Base-by-base conservation (phyloP, 192 early-diverging fungal species). In the Cladochytrium replicatum region DNA sequence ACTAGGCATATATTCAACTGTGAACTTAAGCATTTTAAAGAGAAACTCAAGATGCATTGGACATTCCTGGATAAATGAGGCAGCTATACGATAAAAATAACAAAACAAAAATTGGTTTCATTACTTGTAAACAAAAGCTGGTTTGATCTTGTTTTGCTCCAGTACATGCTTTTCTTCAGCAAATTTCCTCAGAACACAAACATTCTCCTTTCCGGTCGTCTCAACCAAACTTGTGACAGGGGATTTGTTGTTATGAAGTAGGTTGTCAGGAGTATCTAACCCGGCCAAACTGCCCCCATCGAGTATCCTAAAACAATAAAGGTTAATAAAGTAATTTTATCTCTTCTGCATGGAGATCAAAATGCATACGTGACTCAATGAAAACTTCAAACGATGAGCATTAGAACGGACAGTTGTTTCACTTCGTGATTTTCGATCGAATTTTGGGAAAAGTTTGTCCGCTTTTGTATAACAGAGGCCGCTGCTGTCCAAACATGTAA, bases 381-480 rank as follows among this genome's bases (percentile, higher is more conserved):
- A 29, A 32, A 58, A 22, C 26, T 87, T 80, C 22, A 87, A 63
- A 41, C 85, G 75, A 52, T 87, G 84, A 5, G 84, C 84, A 34
- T 84, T 86, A 48, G 78, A 79, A 4, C 84, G 58, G 2, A 86
- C 79, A 0, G 77, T 79, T 17, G 72, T 55, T 15, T 71, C 61
- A 31, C 61, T 41, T 54, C 81, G 80, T 43, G 77, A 57, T 5
- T 52, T 61, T 2, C 71, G 71, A 21, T 85, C 70, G 15, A 80
- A 69, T 25, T 69, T 61, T 51, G 85, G 87, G 41, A 93, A 85
- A 27, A 77, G 48, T 11, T 65, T 64, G 57, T 92, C 89, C 4
- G 86, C 81, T 17, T 64, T 75, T 54, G 73, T 64, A 63, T 92
- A 15, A 71, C 67, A 41, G 55, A 46, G 4, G 60, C 58, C 1